Evolutionary conservation across 2,329 filamentous ascomycete genomes (phyloP), one percentile per base, ranked within the genome.

Genomic region (Cladosporium sp.): DNA sequence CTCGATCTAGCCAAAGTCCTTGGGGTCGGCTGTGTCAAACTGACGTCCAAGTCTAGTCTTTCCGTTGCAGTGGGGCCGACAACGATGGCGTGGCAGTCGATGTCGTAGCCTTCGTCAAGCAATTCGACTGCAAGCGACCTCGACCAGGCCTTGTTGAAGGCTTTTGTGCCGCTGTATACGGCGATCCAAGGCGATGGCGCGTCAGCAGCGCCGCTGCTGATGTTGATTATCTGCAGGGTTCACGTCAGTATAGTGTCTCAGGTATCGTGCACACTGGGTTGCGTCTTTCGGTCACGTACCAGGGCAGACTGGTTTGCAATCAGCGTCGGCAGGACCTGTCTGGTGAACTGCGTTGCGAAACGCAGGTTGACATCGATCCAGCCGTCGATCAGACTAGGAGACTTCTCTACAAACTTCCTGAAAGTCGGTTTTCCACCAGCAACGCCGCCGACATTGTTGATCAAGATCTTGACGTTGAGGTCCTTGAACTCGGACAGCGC

Each of bases 381-480:
- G n/a, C 3, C 47, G 26, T 66, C 59, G n/a, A 63, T 55, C 3
- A 32, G 12, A n/a, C 34, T n/a, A 2, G 65, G 58, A 10, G 49
- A 12, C 15, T 32, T n/a, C 10, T 49, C 51, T 18, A 7, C 18
- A 38, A 66, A 66, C 5, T 21, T 34, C 12, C 32, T 34, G 51
- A 66, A 51, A 14, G 15, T 49, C 10, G 65, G 65, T 21, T 65
- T 65, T 26, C 51, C 59, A 2, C 47, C 59, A 26, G 55, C 64
- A 21, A 58, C 57, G 18, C 82, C 82, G 18, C 84, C 84, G 0
- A 84, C 81, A 71, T 87, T 87, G 74, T 87, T 87, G 70, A 87
- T 75, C 41, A 87, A 74, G 2, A 87, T 74, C 1, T 80, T 84
- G 58, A 87, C 71, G 65, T 81, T 74, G 41, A 81, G 67, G 61